Percentiles rank a stretch among this genome's conserved stretches.
Conservation (phyloP, 345 rosid genomes). For the Jatropha curcas region DNA sequence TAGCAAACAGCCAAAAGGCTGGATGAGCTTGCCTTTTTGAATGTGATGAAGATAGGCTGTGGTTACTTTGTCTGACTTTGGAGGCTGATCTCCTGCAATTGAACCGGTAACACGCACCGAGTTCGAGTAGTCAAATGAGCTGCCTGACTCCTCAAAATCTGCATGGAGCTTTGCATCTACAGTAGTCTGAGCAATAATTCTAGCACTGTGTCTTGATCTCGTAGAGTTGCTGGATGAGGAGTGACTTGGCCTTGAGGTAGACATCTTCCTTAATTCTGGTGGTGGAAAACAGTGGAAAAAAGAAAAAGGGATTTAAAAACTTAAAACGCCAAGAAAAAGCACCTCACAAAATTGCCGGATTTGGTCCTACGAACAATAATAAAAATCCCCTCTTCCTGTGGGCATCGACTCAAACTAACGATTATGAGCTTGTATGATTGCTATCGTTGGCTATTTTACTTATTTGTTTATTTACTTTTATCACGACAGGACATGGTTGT, state of each 20-base stretch:
- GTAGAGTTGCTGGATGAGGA: constrained; percentile 68
- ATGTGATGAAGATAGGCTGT: constrained; percentile 91
- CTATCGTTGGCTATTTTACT: too few relatives aligned
- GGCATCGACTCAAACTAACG: not conserved
- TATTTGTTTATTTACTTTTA: not conserved
- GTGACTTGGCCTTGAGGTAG: constrained; percentile 77
- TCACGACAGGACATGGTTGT: not conserved
- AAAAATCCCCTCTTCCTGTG: too few relatives aligned
- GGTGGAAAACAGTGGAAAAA: not conserved
- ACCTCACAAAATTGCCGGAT: not conserved
- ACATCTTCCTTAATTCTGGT: constrained; percentile 51
- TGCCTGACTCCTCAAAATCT: constrained; percentile 84
- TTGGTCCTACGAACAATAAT: not conserved
- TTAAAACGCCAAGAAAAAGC: not conserved
- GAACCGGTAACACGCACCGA: constrained; percentile 61
- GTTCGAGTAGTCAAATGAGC: constrained; percentile 84
- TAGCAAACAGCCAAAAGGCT: constrained; percentile 94
- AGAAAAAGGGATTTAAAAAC: not conserved
- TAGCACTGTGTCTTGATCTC: constrained; percentile 75
- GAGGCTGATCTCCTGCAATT: constrained; percentile 45
- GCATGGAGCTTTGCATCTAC: constrained; percentile 93
- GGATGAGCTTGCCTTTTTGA: constrained; percentile 93
- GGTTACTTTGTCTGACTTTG: constrained; percentile 80
- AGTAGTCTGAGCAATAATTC: constrained; percentile 88
- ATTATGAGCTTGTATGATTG: not conserved